A percentile compares a stretch with the other conserved stretches of the same genome.
phyloP scores from a whole-genome alignment of 73 alveolate species.

The Tetrahymena thermophila region DNA sequence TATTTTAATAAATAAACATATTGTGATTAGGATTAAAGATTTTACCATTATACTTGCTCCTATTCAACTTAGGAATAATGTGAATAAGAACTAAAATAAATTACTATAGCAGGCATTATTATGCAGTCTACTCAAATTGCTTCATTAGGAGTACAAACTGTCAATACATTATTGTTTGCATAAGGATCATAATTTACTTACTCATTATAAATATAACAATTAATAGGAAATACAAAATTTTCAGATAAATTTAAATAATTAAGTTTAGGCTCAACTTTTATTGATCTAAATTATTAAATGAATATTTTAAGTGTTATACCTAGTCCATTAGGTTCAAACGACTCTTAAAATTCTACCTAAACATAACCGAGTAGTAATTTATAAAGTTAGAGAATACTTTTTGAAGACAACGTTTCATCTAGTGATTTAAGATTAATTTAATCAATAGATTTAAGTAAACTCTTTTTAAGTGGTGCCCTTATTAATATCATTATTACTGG shows the following conservation, averaged over 20 bases:
- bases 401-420: background rate
- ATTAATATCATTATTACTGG: background rate
- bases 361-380: background rate
- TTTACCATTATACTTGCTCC: background rate
- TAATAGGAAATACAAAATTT: background rate
- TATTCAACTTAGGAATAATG: background rate
- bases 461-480: background rate
- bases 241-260: background rate
- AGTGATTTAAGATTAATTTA: background rate
- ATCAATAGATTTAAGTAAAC: background rate
- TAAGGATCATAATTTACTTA: background rate
- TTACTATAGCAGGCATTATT: background rate
- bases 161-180: background rate
- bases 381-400: background rate
- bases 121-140: background rate
- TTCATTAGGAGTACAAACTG: background rate
- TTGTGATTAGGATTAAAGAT: background rate
- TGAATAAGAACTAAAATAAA: too few species aligned
- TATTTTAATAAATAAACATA: background rate
- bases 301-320: background rate
- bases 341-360: background rate
- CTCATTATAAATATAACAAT: background rate
- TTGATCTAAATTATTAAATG: background rate
- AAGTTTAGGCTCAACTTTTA: background rate
- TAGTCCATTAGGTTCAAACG: background rate